These are phyloP conservation scores for Colletotrichum sojae DNA, from an alignment of 2,329 filamentous ascomycete genomes.

Conservation along the genomic window DNA sequence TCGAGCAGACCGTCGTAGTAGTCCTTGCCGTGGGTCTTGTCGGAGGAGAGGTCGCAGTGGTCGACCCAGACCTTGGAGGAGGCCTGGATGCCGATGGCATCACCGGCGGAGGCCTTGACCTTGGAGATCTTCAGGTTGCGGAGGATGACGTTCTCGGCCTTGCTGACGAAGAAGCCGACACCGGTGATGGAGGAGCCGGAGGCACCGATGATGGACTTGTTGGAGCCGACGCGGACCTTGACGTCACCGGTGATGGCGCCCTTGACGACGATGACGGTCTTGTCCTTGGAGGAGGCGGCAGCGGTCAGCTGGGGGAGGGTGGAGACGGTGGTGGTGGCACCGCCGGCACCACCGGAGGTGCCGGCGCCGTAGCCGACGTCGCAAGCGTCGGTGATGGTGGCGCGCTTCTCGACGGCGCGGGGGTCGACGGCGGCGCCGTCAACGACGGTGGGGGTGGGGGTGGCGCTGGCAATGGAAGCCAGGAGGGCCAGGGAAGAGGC, in stretches of 20 bases:
- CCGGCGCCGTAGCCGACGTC: slow-evolving; percentile 55
- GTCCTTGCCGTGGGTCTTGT: slow-evolving; percentile 74
- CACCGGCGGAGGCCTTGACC: slow-evolving; percentile 69
- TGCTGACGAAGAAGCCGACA: slow-evolving; percentile 67
- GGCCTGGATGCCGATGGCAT: slow-evolving; percentile 71
- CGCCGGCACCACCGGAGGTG: slow-evolving; percentile 66
- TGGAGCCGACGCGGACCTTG: slow-evolving; percentile 57
- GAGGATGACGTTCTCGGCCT: slow-evolving; percentile 71
- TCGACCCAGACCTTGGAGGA: slow-evolving; percentile 76
- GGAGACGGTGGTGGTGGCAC: slow-evolving; percentile 66
- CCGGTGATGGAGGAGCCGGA: slow-evolving; percentile 56
- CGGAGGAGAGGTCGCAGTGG: slow-evolving; percentile 75
- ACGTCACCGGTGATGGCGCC: slow-evolving; percentile 56
- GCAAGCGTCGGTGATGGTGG: slow-evolving; percentile 54
- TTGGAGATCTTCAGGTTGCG: slow-evolving; percentile 73
- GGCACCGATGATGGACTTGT: slow-evolving; percentile 63
- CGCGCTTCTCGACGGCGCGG: slow-evolving; percentile 48
- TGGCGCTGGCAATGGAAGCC: slow-evolving; percentile 49
- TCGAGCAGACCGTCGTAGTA: slow-evolving; percentile 79
- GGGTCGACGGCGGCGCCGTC: slow-evolving; percentile 45
- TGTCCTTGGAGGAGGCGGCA: slow-evolving; percentile 60
- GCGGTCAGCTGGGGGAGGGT: slow-evolving; percentile 62
- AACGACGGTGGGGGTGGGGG: slow-evolving; percentile 49
- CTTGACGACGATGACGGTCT: slow-evolving; percentile 58
- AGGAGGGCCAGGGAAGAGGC: slow-evolving; percentile 46